Evolutionary conservation across 139 green algal genomes (phyloP).

Genomic region (Zygnema circumcarinatum): DNA sequence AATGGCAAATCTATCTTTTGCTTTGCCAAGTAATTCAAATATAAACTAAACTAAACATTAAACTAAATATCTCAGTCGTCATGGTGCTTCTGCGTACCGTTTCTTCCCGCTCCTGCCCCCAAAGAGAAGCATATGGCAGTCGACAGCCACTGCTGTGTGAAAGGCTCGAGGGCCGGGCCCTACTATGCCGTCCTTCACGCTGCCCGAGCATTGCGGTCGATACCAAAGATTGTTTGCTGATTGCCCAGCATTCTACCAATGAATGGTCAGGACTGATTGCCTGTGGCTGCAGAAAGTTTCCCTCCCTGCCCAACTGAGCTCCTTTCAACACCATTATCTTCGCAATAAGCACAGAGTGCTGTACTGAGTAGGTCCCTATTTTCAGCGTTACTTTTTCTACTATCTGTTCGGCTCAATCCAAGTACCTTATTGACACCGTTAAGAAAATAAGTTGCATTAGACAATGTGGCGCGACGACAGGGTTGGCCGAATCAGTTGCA

Average conservation of each 20-base stretch:
- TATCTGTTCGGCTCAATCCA: too few species aligned
- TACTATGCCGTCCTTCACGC: neutral
- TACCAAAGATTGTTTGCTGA: constrained; percentile 35
- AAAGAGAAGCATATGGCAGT: constrained; percentile 52
- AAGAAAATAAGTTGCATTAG: too few species aligned
- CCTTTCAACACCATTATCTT: too few species aligned
- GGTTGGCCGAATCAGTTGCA: too few species aligned
- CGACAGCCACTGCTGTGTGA: constrained; percentile 37
- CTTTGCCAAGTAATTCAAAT: neutral
- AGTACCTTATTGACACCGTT: too few species aligned
- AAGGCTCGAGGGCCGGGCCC: constrained; percentile 40
- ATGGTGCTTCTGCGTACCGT: too few species aligned
- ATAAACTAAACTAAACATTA: neutral
- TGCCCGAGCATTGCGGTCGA: constrained; percentile 27
- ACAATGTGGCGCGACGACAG: too few species aligned
- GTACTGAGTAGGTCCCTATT: too few species aligned
- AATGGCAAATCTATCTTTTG: constrained; percentile 1
- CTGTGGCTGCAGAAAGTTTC: too few species aligned
- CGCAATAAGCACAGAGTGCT: too few species aligned
- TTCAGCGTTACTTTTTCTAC: too few species aligned
- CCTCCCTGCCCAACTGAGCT: neutral
- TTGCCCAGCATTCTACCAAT: neutral
- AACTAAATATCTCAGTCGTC: neutral
- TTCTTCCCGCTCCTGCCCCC: constrained; percentile 25
- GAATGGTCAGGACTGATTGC: too few species aligned